phyloP scores from a whole-genome alignment of 1,284 basidiomycete genomes.

The Gymnopus androsaceus region DNA sequence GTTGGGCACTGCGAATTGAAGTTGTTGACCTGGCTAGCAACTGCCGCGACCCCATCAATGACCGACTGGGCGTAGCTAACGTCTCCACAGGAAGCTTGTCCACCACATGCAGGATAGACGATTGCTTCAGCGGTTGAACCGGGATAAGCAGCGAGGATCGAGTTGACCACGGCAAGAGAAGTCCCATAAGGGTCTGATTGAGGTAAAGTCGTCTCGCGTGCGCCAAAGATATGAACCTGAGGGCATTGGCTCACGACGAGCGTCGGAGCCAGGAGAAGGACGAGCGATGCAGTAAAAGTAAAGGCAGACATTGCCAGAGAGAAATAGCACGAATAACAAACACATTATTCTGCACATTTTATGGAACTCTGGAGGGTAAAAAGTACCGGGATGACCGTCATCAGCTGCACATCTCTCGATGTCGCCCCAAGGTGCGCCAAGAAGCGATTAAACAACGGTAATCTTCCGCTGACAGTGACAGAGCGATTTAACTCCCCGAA shows the following conservation, averaged over 20 bases:
- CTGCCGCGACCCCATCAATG: slow-evolving; percentile 29
- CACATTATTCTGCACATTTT: too few relatives aligned
- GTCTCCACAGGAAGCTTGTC: slow-evolving; percentile 30
- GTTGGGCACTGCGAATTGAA: slow-evolving; percentile 32
- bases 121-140: slow-evolving; percentile 32
- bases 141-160: slow-evolving; percentile 26
- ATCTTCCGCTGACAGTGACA: too few relatives aligned
- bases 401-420: too few relatives aligned
- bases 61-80: slow-evolving; percentile 33
- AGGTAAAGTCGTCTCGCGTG: slow-evolving; percentile 33
- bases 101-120: slow-evolving; percentile 35
- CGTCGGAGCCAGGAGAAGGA: slow-evolving; percentile 18
- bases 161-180: slow-evolving; percentile 27
- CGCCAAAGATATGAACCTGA: slow-evolving; percentile 32
- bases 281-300: slow-evolving; percentile 8
- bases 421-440: too few relatives aligned
- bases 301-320: too few relatives aligned
- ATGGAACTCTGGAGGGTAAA: too few relatives aligned
- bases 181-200: slow-evolving; percentile 33
- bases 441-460: too few relatives aligned
- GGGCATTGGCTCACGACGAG: slow-evolving; percentile 25
- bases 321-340: too few relatives aligned
- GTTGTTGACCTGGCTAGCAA: slow-evolving; percentile 28
- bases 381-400: too few relatives aligned
- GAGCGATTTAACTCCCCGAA: too few relatives aligned